Percentiles rank a stretch among this genome's conserved stretches.
These are phyloP conservation scores for Debaryomyces fabryi DNA, from an alignment of 1,139 yeast genomes.

Conservation along the genomic window DNA sequence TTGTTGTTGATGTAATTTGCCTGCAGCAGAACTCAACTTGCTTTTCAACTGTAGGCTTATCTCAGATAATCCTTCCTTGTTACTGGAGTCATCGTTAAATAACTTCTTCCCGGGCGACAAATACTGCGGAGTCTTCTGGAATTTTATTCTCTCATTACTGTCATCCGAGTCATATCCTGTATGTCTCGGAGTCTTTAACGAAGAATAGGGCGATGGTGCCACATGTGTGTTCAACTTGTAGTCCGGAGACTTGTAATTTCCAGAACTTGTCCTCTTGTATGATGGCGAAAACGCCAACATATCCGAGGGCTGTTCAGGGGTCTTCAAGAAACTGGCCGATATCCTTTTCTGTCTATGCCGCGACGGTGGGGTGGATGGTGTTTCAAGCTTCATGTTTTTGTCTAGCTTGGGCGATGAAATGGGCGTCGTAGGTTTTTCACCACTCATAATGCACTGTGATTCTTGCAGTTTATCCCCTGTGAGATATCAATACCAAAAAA, in stretches of 20 bases:
- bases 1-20: slow-evolving; percentile 33
- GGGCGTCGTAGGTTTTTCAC: slow-evolving; percentile 42
- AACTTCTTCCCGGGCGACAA: slow-evolving; percentile 46
- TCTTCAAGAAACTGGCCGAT: slow-evolving; percentile 28
- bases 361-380: slow-evolving; percentile 35
- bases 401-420: slow-evolving; percentile 31
- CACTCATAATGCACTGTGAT: slow-evolving; percentile 10
- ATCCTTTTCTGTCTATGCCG: slow-evolving; percentile 23
- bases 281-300: slow-evolving; percentile 44
- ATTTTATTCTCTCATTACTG: slow-evolving; percentile 24
- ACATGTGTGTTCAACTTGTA: slow-evolving; percentile 28
- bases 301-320: slow-evolving; percentile 34
- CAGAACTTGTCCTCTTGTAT: slow-evolving; percentile 38
- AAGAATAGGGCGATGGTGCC: slow-evolving; percentile 33
- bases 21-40: slow-evolving; percentile 43
- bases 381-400: slow-evolving; percentile 20
- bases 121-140: slow-evolving; percentile 45
- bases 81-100: slow-evolving; percentile 22
- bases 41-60: slow-evolving; percentile 44
- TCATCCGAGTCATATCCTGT: slow-evolving; percentile 32
- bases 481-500: not conserved
- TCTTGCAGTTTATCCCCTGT: not conserved
- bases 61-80: slow-evolving; percentile 38
- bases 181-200: slow-evolving; percentile 42
- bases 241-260: slow-evolving; percentile 37